Base-by-base conservation (phyloP, 1,284 basidiomycete genomes). In the Heterobasidion irregulare region DNA sequence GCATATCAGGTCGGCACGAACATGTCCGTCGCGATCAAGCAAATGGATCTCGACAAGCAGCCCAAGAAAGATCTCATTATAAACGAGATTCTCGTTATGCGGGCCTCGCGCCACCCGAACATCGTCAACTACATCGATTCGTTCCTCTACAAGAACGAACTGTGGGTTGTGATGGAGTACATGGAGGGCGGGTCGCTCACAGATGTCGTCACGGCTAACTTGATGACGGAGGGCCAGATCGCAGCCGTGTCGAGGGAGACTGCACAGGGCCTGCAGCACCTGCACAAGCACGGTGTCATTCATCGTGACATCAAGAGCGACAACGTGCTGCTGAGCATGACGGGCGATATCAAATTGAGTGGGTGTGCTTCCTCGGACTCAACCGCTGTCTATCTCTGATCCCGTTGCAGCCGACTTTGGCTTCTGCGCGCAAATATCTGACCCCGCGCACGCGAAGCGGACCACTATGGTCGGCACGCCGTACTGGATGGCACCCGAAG, bases 391-490 rank as follows among this genome's bases (percentile, higher is more conserved):
- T 53, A 51, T 53, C 35, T 16, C 54, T 41, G 41, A 54, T 51
- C 18, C 18, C 53, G 41, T 54, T 53, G 32, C 65, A 96, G 94
- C 96, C 71, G 96, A 99, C 73, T 99, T 99, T 73, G 96, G 96
- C 5, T 98, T 98, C 80, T 98, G 96, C 63, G 97, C 96, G 0
- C 92, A 97, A 72, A 95, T 98, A 57, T 93, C 93, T 32, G 95
- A 98, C 46, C 59, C 57, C 64, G 81, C 86, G 7, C 84, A 90
- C 61, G 84, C 94, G 6, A 98, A 98, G 76, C 87, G 96, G 36
- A 98, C 94, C 35, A 99, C 97, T n/a, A 98, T 99, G 96, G 96
- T 98, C 49, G 97, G 97, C 2, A 98, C 97, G 7, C 97, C 97
- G 1, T 99, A 98, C 69, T 99, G 96, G 96, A 99, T 99, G 96